These are phyloP conservation scores for Hypoxylon fuscum DNA, from an alignment of 495 filamentous ascomycete genomes.

Conservation along the genomic window DNA sequence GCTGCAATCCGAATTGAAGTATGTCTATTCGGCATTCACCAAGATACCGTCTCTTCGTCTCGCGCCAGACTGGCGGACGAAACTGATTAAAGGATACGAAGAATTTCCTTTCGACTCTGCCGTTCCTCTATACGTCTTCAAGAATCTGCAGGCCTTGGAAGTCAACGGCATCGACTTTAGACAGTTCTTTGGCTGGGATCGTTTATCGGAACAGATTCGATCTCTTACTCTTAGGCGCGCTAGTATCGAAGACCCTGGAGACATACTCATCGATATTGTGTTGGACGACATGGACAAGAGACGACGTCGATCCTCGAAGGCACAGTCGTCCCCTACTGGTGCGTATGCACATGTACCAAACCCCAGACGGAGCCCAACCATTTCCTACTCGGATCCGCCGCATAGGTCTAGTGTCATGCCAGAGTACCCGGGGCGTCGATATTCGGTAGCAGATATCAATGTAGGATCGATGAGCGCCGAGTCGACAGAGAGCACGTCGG, in stretches of 20 bases:
- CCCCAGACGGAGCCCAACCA: conserved; percentile 63
- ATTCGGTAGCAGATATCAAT: conserved; percentile 54
- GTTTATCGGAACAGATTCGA: conserved; percentile 86
- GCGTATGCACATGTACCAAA: conserved; percentile 70
- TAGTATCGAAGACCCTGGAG: conserved; percentile 85
- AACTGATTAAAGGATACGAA: conserved; percentile 90
- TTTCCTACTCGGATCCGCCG: conserved; percentile 65
- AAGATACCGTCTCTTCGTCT: conserved; percentile 93
- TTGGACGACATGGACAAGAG: conserved; percentile 95
- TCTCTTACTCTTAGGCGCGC: conserved; percentile 90
- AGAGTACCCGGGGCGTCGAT: conserved; percentile 68
- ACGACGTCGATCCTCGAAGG: conserved; percentile 84
- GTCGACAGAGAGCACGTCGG: conserved; percentile 44
- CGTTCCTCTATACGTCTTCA: conserved; percentile 94
- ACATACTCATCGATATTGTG: conserved; percentile 90
- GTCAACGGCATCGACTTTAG: conserved; percentile 95
- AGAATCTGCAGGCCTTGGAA: conserved; percentile 92
- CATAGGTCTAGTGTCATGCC: conserved; percentile 68
- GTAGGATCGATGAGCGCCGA: conserved; percentile 58
- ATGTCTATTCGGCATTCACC: conserved; percentile 97
- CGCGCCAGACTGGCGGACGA: conserved; percentile 87
- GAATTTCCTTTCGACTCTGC: conserved; percentile 98
- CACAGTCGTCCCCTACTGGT: conserved; percentile 76
- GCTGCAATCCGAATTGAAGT: conserved; percentile 85
- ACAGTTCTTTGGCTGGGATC: conserved; percentile 97